These are phyloP conservation scores for Vicia faba DNA, from an alignment of 306 rosid species.

Conservation along the genomic window DNA sequence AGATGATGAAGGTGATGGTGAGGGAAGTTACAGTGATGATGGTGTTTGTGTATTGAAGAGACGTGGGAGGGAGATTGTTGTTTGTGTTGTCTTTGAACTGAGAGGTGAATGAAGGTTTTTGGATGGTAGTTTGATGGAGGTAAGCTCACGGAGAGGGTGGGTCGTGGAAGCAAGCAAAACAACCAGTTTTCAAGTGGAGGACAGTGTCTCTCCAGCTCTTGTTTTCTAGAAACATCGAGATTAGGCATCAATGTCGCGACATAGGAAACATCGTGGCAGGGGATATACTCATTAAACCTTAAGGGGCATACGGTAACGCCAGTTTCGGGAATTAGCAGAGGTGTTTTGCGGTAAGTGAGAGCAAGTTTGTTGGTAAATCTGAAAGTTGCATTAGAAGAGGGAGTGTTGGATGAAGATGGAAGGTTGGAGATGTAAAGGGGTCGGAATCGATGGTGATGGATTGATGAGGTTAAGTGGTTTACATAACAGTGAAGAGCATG, in stretches of 20 bases:
- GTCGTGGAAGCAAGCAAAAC: constrained; percentile 89
- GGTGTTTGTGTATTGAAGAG: too few species aligned
- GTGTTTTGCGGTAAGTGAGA: constrained; percentile 58
- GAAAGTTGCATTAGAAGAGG: constrained; percentile 44
- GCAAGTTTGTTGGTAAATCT: constrained; percentile 61
- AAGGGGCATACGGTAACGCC: constrained; percentile 88
- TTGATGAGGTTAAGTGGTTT: too few species aligned
- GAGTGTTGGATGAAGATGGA: constrained; percentile 38
- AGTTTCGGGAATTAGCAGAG: constrained; percentile 57
- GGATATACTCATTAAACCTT: constrained; percentile 76
- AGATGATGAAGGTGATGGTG: too few species aligned
- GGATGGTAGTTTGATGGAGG: too few species aligned
- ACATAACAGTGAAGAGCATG: too few species aligned
- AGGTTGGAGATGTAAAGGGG: constrained; percentile 68
- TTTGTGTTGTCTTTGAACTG: too few species aligned
- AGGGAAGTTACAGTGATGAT: too few species aligned
- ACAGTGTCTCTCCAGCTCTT: constrained; percentile 92
- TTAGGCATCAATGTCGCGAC: constrained; percentile 51
- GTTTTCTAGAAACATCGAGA: constrained; percentile 69
- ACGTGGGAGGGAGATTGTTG: too few species aligned
- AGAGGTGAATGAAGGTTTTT: too few species aligned
- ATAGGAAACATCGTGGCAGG: constrained; percentile 76
- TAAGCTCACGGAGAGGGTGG: too few species aligned
- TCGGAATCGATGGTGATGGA: too few species aligned
- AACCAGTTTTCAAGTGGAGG: constrained; percentile 75